phyloP scores from a whole-genome alignment of 495 filamentous ascomycete genomes.

The Lentithecium fluviatile region DNA sequence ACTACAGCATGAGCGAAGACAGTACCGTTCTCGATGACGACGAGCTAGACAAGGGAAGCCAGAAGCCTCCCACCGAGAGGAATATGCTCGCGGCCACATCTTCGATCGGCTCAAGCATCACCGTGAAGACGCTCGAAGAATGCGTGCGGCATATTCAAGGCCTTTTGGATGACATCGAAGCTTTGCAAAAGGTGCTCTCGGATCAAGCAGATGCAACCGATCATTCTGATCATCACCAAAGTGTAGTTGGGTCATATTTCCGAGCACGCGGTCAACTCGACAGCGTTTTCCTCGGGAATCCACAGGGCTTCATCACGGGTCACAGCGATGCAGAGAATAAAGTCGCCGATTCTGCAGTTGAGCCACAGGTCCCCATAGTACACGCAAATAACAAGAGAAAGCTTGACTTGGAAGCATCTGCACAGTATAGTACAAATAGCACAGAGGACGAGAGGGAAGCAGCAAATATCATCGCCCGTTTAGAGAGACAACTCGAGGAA shows the following conservation, averaged over 20 bases:
- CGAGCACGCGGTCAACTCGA: conserved; percentile 25
- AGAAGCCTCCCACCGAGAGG: neutral
- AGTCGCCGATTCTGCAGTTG: neutral
- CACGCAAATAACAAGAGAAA: too few species aligned
- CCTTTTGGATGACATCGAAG: conserved; percentile 27
- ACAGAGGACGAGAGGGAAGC: neutral
- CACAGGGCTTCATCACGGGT: neutral
- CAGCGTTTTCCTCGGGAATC: conserved; percentile 22
- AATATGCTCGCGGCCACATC: neutral
- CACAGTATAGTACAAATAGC: too few species aligned
- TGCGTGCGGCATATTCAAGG: conserved; percentile 28
- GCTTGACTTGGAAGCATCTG: too few species aligned
- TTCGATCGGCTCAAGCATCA: conserved; percentile 27
- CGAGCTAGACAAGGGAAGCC: neutral
- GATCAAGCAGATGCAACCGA: neutral
- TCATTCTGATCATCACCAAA: conserved; percentile 30
- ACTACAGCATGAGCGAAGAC: conserved; percentile 18
- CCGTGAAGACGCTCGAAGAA: conserved; percentile 12
- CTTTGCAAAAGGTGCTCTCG: conserved; percentile 12
- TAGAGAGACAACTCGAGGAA: neutral
- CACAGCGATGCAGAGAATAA: neutral
- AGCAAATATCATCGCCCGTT: neutral
- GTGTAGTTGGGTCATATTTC: conserved; percentile 32
- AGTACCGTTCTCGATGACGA: conserved; percentile 10
- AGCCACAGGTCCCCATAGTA: neutral